Evolutionary conservation across 192 early-diverging fungal genomes (phyloP).

Genomic region (Backusella australiensis): DNA sequence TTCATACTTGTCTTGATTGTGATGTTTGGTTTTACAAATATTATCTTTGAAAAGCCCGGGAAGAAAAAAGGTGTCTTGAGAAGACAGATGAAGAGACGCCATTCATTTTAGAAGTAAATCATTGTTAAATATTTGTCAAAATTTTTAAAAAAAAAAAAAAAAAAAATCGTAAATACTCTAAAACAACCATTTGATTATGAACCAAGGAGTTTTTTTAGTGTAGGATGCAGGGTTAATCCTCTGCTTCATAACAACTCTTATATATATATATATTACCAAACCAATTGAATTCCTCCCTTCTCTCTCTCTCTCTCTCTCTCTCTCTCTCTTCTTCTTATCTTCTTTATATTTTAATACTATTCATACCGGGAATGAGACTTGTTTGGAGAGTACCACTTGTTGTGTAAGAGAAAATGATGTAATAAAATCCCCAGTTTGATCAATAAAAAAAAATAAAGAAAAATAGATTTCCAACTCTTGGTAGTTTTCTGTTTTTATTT

Average conservation of each 20-base stretch:
- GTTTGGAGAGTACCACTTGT: conserved; percentile 2
- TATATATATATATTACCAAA: neutral
- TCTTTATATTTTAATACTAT: neutral
- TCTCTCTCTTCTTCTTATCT: neutral
- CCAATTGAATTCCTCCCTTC: neutral
- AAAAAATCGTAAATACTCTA: neutral
- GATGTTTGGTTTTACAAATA: conserved; percentile 12
- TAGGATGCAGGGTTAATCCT: neutral
- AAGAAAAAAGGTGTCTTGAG: neutral
- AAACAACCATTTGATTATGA: neutral
- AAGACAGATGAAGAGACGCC: neutral
- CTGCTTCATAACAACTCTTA: neutral
- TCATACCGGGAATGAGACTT: neutral
- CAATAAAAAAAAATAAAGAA: neutral
- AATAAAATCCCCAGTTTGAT: neutral
- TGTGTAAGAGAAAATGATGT: neutral
- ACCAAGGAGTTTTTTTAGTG: neutral
- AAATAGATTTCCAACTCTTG: neutral
- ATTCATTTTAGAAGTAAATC: neutral
- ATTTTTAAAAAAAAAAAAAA: neutral
- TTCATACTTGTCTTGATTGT: conserved; percentile 8
- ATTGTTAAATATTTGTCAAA: neutral
- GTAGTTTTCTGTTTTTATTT: neutral
- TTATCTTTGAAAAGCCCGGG: neutral
- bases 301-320: neutral